Conservation (phyloP, 805 yeast genomes). For the Barnettozyma sucrosica region DNA sequence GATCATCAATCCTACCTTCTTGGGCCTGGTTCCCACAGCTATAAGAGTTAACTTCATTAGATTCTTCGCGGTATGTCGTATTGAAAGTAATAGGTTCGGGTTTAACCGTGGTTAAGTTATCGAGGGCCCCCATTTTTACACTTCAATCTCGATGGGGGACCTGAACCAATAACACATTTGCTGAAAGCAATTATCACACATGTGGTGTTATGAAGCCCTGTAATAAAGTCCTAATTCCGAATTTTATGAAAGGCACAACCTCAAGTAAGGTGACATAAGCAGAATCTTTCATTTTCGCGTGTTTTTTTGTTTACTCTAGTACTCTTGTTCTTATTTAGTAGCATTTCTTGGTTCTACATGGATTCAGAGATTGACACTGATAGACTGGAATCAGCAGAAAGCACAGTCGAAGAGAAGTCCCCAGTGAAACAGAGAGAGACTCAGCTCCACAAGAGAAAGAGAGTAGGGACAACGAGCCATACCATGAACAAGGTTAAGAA, state of each 20-base stretch:
- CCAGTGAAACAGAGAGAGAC: neutral
- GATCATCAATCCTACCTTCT: neutral
- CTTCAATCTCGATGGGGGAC: neutral
- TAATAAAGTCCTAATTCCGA: neutral
- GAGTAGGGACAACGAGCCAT: neutral
- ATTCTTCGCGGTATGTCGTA: neutral
- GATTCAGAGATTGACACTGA: slow-evolving; percentile 4
- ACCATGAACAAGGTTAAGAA: neutral
- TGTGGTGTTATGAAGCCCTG: neutral
- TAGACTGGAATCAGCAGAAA: slow-evolving; percentile 2
- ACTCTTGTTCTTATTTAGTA: neutral
- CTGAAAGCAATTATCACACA: neutral
- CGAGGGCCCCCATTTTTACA: neutral
- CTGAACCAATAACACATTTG: neutral
- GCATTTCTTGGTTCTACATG: neutral
- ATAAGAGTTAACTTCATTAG: neutral
- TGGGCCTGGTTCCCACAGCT: neutral
- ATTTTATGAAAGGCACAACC: no score
- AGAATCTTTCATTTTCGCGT: neutral
- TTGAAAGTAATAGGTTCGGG: neutral
- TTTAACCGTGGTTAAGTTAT: no score
- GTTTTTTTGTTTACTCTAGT: neutral
- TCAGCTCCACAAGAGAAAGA: neutral
- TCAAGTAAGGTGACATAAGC: neutral
- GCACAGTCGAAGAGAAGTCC: slow-evolving; percentile 5